Conservation (phyloP, 805 yeast genomes). For the Wickerhamiella dianesei region DNA sequence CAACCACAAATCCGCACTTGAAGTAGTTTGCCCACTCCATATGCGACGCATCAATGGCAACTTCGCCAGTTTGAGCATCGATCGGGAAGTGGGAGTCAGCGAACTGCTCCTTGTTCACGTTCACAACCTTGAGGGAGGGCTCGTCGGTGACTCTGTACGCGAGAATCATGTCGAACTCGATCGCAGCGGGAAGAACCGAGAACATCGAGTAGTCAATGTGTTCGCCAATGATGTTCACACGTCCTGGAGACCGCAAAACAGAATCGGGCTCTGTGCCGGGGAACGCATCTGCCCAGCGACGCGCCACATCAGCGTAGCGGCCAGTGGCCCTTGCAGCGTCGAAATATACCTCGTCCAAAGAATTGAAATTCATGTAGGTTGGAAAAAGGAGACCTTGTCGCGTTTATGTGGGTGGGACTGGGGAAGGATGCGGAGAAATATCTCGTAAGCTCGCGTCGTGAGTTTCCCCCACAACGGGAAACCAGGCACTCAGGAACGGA, state of each 20-base stretch:
- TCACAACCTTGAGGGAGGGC: slow-evolving; percentile 20
- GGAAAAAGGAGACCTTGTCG: neutral
- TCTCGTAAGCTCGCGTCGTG: neutral
- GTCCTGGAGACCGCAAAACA: slow-evolving; percentile 55
- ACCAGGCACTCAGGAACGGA: neutral
- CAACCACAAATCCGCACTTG: slow-evolving; percentile 51
- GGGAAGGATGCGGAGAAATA: neutral
- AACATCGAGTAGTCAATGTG: slow-evolving; percentile 59
- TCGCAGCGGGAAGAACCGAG: slow-evolving; percentile 61
- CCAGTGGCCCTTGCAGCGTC: slow-evolving; percentile 4
- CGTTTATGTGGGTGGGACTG: neutral
- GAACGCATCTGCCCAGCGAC: slow-evolving; percentile 1
- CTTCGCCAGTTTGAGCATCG: slow-evolving; percentile 16
- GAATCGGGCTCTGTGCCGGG: slow-evolving; percentile 24
- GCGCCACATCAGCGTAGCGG: slow-evolving; percentile 6
- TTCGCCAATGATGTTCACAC: slow-evolving; percentile 64
- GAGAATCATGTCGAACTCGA: slow-evolving; percentile 46
- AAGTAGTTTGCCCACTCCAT: slow-evolving; percentile 58
- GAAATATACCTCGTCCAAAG: slow-evolving; percentile 8
- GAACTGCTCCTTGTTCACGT: slow-evolving; percentile 27
- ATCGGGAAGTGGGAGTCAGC: slow-evolving; percentile 10
- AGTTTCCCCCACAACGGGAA: neutral
- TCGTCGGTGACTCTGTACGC: slow-evolving; percentile 25
- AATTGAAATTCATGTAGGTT: neutral
- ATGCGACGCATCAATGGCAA: slow-evolving; percentile 35